Evolutionary conservation across 139 green algal genomes (phyloP), one percentile per base, ranked within the genome.

Genomic region (Diplosphaera chodatii): DNA sequence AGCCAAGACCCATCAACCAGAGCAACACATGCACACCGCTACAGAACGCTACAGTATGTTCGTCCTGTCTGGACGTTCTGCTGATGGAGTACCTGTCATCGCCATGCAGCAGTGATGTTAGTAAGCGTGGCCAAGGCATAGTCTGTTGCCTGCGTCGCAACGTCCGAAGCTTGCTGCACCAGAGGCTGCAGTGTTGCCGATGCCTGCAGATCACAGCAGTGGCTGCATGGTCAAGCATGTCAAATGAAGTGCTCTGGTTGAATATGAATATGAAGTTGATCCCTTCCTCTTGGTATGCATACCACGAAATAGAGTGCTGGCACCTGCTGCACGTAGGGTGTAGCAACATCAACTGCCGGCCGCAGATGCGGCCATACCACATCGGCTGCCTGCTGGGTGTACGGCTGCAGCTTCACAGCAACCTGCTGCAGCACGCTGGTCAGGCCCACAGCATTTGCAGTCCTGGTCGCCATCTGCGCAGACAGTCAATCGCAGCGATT

Each of bases 311-410:
- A 18, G 48, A 18, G 48, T 59, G 13, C 13, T 25, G 16, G 48
- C 40, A 67, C 41, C 68, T 74, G 64, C 32, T 74, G 33, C 32
- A 69, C 55, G 32, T 66, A 40, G 1, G 74, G 74, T 33, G 59
- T 55, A 18, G 59, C 74, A 40, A 32, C 64, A 5, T 32, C 32
- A 10, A 55, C 32, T n/a, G 65, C 69, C 21, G 66, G 32, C 55
- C 25, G 27, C 33, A 73, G 6, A 5, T 63, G 20, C 41, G 69
- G 64, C 69, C 63, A 25, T 23, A 73, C 4, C 23, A 29, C 25
- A 18, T 22, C 64, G n/a, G 68, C 28, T 32, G 75, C 31, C 1
- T 71, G 69, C 55, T 40, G 27, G 10, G 5, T 15, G 28, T 65
- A 65, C 3, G 59, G 59, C 27, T 10, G 10, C 68, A 79, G 69